These are phyloP conservation scores for Pyrenopolyporus hunteri DNA, from an alignment of 495 filamentous ascomycete species.

Conservation along the genomic window DNA sequence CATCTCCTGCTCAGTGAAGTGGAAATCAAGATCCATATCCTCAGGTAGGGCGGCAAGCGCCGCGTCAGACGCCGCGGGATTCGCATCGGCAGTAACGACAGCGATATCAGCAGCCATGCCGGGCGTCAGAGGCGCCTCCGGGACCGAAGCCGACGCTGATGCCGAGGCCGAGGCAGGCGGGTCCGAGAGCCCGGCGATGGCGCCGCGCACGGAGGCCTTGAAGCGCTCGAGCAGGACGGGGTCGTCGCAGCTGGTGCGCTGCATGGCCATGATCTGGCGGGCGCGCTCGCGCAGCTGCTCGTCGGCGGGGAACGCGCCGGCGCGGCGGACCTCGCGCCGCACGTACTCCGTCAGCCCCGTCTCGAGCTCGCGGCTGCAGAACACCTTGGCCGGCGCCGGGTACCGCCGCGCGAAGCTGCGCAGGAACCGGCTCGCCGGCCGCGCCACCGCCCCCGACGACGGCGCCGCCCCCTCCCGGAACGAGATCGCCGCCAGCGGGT, in stretches of 20 bases:
- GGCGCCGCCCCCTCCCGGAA: slow-evolving; percentile 41
- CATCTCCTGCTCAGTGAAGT: slow-evolving; percentile 46
- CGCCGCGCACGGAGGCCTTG: slow-evolving; percentile 44
- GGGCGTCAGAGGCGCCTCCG: slow-evolving; percentile 6
- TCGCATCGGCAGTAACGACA: slow-evolving; percentile 2
- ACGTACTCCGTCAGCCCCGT: slow-evolving; percentile 52
- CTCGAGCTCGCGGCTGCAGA: slow-evolving; percentile 61
- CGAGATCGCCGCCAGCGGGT: slow-evolving; percentile 37
- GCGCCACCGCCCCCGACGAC: slow-evolving; percentile 44
- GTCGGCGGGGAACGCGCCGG: slow-evolving; percentile 47
- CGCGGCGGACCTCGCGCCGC: slow-evolving; percentile 31
- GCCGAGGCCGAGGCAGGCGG: neutral
- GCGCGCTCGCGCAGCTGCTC: slow-evolving; percentile 48
- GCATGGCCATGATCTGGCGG: slow-evolving; percentile 49
- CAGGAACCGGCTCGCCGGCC: slow-evolving; percentile 51
- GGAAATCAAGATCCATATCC: slow-evolving; percentile 41
- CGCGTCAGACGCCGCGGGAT: slow-evolving; percentile 1
- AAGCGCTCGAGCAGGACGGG: slow-evolving; percentile 54
- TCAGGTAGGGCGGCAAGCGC: slow-evolving; percentile 18
- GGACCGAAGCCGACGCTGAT: neutral
- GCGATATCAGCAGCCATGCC: slow-evolving; percentile 19
- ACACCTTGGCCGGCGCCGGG: slow-evolving; percentile 51
- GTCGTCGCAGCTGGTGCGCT: slow-evolving; percentile 56
- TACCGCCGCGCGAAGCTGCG: slow-evolving; percentile 43
- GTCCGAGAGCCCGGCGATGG: neutral